Evolutionary conservation across 192 early-diverging fungal species (phyloP).

Genomic region (Backusella psychrophila): DNA sequence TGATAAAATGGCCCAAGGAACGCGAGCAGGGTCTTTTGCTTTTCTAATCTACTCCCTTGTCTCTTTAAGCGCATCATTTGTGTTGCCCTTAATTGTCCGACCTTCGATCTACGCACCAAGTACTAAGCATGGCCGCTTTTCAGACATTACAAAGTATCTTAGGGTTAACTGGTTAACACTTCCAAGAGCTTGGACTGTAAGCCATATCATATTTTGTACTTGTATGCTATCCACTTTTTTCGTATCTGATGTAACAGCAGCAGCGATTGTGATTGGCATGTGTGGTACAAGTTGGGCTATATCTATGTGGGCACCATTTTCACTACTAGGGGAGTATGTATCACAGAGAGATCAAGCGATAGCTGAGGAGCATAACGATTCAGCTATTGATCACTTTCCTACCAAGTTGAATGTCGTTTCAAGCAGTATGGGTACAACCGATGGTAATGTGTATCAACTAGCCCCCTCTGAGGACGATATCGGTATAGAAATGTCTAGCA

Average conservation of each 20-base stretch:
- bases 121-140: not conserved
- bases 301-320: conserved; percentile 91
- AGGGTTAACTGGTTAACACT: conserved; percentile 24
- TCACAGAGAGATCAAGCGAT: conserved; percentile 32
- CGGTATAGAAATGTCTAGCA: conserved; percentile 8
- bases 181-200: conserved; percentile 66
- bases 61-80: conserved; percentile 56
- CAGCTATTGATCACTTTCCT: not conserved
- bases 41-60: conserved; percentile 82
- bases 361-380: not conserved
- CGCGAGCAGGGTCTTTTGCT: conserved; percentile 84
- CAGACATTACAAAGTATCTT: conserved; percentile 4
- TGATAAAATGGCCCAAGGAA: conserved; percentile 41
- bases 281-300: conserved; percentile 87
- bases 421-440: not conserved
- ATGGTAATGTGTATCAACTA: not conserved
- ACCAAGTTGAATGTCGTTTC: not conserved
- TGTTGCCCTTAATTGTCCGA: conserved; percentile 43
- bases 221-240: conserved; percentile 70
- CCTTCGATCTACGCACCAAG: conserved; percentile 8
- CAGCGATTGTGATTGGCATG: conserved; percentile 66
- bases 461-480: not conserved
- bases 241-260: conserved; percentile 48
- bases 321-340: conserved; percentile 80
- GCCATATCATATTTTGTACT: conserved; percentile 65